Evolutionary conservation across 768 basidiomycete species (phyloP).

Genomic region (Lactarius quietus): DNA sequence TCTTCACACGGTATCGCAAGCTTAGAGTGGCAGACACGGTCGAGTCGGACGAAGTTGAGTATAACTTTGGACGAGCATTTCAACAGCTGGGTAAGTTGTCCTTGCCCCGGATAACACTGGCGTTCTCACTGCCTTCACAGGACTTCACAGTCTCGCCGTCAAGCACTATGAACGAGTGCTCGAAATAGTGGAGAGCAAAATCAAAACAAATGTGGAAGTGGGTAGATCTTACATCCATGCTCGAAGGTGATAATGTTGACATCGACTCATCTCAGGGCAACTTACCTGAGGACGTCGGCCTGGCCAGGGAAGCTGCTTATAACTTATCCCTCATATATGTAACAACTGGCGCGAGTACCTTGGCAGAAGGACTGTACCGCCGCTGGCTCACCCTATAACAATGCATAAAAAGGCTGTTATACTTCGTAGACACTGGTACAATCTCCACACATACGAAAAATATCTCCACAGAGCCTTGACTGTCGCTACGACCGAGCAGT

Average conservation of each 20-base stretch:
- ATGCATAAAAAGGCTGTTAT: background rate
- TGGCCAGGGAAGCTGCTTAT: slow-evolving; percentile 79
- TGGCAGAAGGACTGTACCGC: slow-evolving; percentile 68
- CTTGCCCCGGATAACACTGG: background rate
- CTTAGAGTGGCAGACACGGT: slow-evolving; percentile 45
- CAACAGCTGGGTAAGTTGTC: slow-evolving; percentile 76
- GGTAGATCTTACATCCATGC: slow-evolving; percentile 19
- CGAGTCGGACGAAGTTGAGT: slow-evolving; percentile 76
- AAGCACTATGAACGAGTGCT: slow-evolving; percentile 81
- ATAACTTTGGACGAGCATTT: slow-evolving; percentile 88
- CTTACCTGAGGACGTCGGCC: slow-evolving; percentile 41
- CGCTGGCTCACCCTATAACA: slow-evolving; percentile 70
- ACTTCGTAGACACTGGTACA: background rate
- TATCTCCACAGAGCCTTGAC: background rate
- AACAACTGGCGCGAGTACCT: slow-evolving; percentile 65
- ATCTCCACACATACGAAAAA: background rate
- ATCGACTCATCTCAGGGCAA: slow-evolving; percentile 32
- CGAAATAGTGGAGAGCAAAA: slow-evolving; percentile 50
- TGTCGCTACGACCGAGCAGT: background rate
- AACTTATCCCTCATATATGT: slow-evolving; percentile 83
- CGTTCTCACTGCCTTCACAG: slow-evolving; percentile 38
- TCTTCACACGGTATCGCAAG: slow-evolving; percentile 76
- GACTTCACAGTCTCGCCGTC: slow-evolving; percentile 75
- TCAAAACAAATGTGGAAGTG: slow-evolving; percentile 34
- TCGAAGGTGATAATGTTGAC: background rate